Evolutionary conservation across 495 filamentous ascomycete genomes (phyloP).

Genomic region (Pyrenula massariospora): DNA sequence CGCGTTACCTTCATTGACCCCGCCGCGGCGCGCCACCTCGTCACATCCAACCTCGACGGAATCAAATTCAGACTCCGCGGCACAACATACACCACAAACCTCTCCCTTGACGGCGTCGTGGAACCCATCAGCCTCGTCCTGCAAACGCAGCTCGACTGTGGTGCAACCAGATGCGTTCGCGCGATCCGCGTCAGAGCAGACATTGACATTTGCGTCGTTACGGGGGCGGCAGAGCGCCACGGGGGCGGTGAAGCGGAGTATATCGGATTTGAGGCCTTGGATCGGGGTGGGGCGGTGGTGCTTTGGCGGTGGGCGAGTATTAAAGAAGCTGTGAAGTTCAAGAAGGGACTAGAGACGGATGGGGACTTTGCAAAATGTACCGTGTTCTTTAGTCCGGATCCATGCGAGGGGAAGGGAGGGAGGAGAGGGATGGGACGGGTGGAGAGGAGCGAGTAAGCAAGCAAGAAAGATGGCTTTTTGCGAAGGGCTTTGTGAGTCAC

Average conservation of each 20-base stretch:
- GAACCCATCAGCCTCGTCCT: constrained; percentile 26
- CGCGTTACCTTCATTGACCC: constrained; percentile 28
- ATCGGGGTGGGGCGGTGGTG: background rate
- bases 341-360: background rate
- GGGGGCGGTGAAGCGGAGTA: background rate
- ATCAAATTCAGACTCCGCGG: constrained; percentile 20
- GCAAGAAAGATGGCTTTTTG: no score
- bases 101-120: constrained; percentile 21
- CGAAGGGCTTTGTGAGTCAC: no score
- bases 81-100: constrained; percentile 15
- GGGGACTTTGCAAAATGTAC: background rate
- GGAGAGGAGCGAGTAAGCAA: no score
- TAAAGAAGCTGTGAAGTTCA: background rate
- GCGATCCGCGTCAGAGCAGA: constrained; percentile 24
- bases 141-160: constrained; percentile 17
- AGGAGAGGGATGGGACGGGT: background rate
- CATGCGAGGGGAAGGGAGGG: background rate
- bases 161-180: constrained; percentile 27
- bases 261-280: background rate
- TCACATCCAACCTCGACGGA: constrained; percentile 30
- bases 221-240: background rate
- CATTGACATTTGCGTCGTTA: background rate
- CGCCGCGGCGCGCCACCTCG: constrained; percentile 25
- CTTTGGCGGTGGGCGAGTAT: background rate
- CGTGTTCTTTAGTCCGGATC: background rate